These are phyloP conservation scores for Vicia sativa DNA, from an alignment of 306 rosid species.

Conservation along the genomic window DNA sequence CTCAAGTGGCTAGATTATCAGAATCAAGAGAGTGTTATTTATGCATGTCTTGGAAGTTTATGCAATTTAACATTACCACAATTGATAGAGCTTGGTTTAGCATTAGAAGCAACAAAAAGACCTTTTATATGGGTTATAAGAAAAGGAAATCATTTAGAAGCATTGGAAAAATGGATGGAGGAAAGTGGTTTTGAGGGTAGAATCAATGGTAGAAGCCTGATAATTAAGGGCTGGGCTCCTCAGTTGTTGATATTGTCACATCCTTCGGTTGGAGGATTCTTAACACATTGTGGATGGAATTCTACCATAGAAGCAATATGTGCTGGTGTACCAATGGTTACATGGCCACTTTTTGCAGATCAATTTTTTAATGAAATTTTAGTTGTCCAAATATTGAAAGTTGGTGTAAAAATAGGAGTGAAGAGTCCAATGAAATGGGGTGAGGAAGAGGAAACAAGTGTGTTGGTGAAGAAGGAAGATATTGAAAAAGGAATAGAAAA, in stretches of 20 bases:
- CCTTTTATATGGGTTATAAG: slow-evolving; percentile 62
- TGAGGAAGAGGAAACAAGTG: slow-evolving; percentile 36
- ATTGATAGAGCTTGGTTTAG: slow-evolving; percentile 50
- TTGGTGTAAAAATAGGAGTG: slow-evolving; percentile 48
- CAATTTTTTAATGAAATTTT: slow-evolving; percentile 54
- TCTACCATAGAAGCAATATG: slow-evolving; percentile 58
- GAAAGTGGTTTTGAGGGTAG: slow-evolving; percentile 51
- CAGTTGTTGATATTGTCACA: slow-evolving; percentile 58
- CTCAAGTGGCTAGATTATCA: slow-evolving; percentile 56
- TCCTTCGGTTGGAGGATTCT: slow-evolving; percentile 51
- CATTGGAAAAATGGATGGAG: slow-evolving; percentile 42
- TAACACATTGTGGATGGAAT: slow-evolving; percentile 73
- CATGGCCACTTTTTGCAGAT: slow-evolving; percentile 62
- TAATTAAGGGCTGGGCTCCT: slow-evolving; percentile 69
- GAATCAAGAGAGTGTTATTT: slow-evolving; percentile 44
- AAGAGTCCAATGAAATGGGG: slow-evolving; percentile 29
- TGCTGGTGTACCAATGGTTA: slow-evolving; percentile 56
- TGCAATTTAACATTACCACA: slow-evolving; percentile 37
- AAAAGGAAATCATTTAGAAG: slow-evolving; percentile 36
- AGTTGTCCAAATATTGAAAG: slow-evolving; percentile 33
- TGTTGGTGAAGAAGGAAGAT: slow-evolving; percentile 47
- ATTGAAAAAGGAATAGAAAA: slow-evolving; percentile 44
- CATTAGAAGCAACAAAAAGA: slow-evolving; percentile 53
- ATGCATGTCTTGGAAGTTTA: slow-evolving; percentile 63
- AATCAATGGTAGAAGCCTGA: slow-evolving; percentile 34